phyloP scores from a whole-genome alignment of 2,329 filamentous ascomycete genomes.

The Exophiala oligosperma region DNA sequence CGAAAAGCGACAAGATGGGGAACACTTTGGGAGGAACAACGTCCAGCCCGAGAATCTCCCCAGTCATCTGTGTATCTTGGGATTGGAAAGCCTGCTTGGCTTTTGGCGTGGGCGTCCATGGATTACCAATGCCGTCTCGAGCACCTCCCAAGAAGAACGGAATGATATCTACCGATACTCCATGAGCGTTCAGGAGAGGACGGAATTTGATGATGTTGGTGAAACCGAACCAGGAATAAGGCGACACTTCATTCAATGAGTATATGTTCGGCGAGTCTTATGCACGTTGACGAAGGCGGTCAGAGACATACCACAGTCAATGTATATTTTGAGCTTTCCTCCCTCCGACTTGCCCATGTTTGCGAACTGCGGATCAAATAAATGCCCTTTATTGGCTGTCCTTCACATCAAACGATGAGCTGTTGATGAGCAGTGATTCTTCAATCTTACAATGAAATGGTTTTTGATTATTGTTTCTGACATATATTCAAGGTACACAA shows the following conservation, averaged over 20 bases:
- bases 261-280: not conserved
- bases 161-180: conserved; percentile 20
- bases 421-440: no score
- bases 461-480: conserved; percentile 2
- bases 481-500: no score
- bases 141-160: conserved; percentile 21
- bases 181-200: conserved; percentile 16
- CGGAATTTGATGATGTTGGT: conserved; percentile 19
- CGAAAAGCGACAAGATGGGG: conserved; percentile 23
- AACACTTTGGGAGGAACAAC: conserved; percentile 16
- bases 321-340: conserved; percentile 19
- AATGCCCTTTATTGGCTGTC: no score
- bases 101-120: conserved; percentile 15
- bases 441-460: no score
- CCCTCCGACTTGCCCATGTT: conserved; percentile 7
- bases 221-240: conserved; percentile 23
- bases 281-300: not conserved
- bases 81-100: conserved; percentile 11
- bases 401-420: no score
- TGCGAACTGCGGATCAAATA: not conserved
- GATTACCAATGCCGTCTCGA: conserved; percentile 17
- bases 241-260: conserved; percentile 15
- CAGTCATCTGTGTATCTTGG: conserved; percentile 18
- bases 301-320: conserved; percentile 19
- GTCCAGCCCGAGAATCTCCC: conserved; percentile 17